A percentile compares a stretch with the other conserved stretches of the same genome.
phyloP scores from a whole-genome alignment of 371 early-diverging fungal species.

The Rhizopus microsporus region DNA sequence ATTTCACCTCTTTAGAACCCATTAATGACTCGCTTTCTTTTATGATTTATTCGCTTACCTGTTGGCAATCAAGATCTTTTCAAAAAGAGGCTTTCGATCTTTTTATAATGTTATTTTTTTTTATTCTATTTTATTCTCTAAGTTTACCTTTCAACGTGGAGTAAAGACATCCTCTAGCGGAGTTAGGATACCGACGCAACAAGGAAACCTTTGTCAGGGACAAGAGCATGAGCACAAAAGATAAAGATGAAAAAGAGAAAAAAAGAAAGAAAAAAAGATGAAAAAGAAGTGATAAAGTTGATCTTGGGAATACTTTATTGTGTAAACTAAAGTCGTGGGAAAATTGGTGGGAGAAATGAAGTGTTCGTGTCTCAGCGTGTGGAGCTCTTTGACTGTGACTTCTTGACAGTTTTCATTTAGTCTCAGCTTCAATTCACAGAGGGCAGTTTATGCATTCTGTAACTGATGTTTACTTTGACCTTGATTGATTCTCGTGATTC shows the following conservation, averaged over 20 bases:
- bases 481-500: too few relatives aligned
- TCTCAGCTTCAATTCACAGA: too few relatives aligned
- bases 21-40: not conserved
- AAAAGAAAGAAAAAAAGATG: not conserved
- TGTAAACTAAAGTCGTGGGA: constrained; percentile 3
- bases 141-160: constrained; percentile 8
- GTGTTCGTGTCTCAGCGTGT: too few relatives aligned
- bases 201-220: constrained; percentile 7
- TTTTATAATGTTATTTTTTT: not conserved
- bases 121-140: not conserved
- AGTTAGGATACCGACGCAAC: constrained; percentile 10
- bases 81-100: constrained; percentile 75
- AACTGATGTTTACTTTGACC: too few relatives aligned
- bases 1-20: constrained; percentile 72
- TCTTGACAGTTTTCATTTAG: too few relatives aligned
- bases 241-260: not conserved
- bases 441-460: too few relatives aligned
- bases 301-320: constrained; percentile 2
- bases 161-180: constrained; percentile 11
- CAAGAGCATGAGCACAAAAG: constrained; percentile 5
- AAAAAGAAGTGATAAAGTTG: constrained; percentile 1
- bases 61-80: constrained; percentile 88
- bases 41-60: constrained; percentile 42
- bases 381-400: too few relatives aligned
- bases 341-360: not conserved